Evolutionary conservation across 2,329 filamentous ascomycete genomes (phyloP), one percentile per base, ranked within the genome.

Genomic region (Fonsecaea multimorphosa): DNA sequence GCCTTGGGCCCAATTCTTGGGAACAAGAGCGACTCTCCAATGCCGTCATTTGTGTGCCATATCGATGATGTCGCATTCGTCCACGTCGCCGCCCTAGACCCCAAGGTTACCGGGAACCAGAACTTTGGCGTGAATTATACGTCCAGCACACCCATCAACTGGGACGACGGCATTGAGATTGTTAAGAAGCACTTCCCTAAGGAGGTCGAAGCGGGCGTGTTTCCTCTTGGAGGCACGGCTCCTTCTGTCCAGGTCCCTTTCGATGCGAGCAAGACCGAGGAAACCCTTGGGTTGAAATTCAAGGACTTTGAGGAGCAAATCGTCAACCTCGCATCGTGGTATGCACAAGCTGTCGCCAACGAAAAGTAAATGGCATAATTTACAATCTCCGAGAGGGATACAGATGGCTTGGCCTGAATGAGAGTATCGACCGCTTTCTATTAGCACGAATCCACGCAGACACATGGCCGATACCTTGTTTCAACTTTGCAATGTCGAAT

Each of bases 111-210:
- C n/a, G 29, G 27, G 14, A 29, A 44, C n/a, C 44, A 27, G 19
- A 44, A 61, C 31, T 53, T 65, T 12, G 57, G 57, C 8, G 46
- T 55, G 24, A 31, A 27, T 5, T 56, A 44, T 34, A 24, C 31
- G 19, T 29, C 27, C 11, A 12, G 52, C 27, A 49, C 24, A 4
- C 14, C 16, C 46, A 38, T 56, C 31, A 31, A 22, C 44, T 81
- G 78, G 79, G 75, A 77, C 49, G 76, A 79, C 12, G 73, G 76
- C 0, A 74, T 76, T 5, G 60, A 58, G 2, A 63, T 63, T 24
- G 52, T 63, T 1, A 63, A 57, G 24, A 34, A 24, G 22, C 31
- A 31, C 16, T 63, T 57, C 31, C 60, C 60, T 9, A 24, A 51
- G 19, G 31, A 31, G 55, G 66, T 68, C 63, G 64, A 54, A 40